Base-by-base conservation (phyloP, 2,329 filamentous ascomycete genomes). In the Pseudogymnoascus sp. region DNA sequence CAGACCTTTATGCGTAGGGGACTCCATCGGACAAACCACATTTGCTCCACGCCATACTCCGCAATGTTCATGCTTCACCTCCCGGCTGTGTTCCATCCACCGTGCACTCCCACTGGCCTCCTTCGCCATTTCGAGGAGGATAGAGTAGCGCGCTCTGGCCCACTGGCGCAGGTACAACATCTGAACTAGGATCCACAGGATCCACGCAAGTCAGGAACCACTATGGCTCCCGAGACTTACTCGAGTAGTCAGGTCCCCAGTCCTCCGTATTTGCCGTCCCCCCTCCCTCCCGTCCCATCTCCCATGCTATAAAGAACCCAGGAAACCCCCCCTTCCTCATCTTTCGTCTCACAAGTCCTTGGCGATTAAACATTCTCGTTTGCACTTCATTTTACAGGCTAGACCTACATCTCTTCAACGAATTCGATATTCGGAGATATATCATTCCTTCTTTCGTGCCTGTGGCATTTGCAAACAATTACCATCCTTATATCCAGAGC, bases 311-410 rank as follows among this genome's bases (percentile, higher is more conserved):
- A 54, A 54, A 54, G 47, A 33, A 54, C 47, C 47, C 47, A 54
- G 47, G 8, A 54, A 54, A 11, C 29, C 47, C 47, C 47, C 47
- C 5, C 44, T 54, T 35, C 47, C 47, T 35, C 47, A 33, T 33
- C n/a, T 33, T 54, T 10, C 47, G 47, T 54, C 47, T 54, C 47
- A 54, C 47, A 54, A 54, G 47, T 54, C 47, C 47, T 54, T 54
- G 47, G 47, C 47, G 47, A 54, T 54, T 54, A 54, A 54, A 54
- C 47, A 54, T 54, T 54, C 29, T 54, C 35, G 47, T 54, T 54
- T 54, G 47, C 47, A 54, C 47, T 54, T 54, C 47, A 54, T 54
- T 47, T 54, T 54, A 54, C 47, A 54, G 47, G 47, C 47, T 54
- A 54, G 47, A 54, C 47, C 47, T 54, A 54, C 29, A 54, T 54